Percentiles rank a stretch among this genome's conserved stretches.
Conservation (phyloP, 129 eudicot genomes). For the Deinandra increscens region DNA sequence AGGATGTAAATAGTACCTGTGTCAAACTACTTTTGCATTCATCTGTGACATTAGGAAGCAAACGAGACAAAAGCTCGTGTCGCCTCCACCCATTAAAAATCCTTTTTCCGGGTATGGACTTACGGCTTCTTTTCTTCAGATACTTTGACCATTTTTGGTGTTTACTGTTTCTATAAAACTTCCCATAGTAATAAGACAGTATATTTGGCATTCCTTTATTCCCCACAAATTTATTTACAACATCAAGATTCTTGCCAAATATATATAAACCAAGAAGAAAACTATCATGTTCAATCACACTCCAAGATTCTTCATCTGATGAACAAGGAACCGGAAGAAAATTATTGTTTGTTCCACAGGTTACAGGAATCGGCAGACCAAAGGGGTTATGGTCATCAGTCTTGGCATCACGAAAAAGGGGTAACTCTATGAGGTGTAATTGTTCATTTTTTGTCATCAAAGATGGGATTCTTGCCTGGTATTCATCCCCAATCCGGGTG, state of each 20-base stretch:
- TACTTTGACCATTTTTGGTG: slow-evolving; percentile 46
- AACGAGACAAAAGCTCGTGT: slow-evolving; percentile 49
- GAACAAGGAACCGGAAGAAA: slow-evolving; percentile 40
- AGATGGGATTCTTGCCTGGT: slow-evolving; percentile 52
- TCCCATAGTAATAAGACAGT: slow-evolving; percentile 45
- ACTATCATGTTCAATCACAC: slow-evolving; percentile 44
- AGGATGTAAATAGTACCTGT: slow-evolving; percentile 28
- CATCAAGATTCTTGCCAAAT: slow-evolving; percentile 55
- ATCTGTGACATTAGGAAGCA: slow-evolving; percentile 39
- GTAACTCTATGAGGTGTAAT: not conserved
- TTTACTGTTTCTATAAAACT: slow-evolving; percentile 38
- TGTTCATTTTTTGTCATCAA: slow-evolving; percentile 17
- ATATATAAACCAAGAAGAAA: slow-evolving; percentile 55
- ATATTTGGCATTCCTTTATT: slow-evolving; percentile 41
- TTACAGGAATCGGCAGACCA: slow-evolving; percentile 43
- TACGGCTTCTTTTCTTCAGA: slow-evolving; percentile 40
- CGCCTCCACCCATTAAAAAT: slow-evolving; percentile 56
- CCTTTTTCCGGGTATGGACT: slow-evolving; percentile 44
- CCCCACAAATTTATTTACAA: slow-evolving; percentile 44
- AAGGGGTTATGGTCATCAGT: slow-evolving; percentile 13
- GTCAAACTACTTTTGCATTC: slow-evolving; percentile 43
- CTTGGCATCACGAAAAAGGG: not conserved
- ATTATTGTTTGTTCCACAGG: slow-evolving; percentile 13
- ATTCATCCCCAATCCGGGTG: slow-evolving; percentile 51
- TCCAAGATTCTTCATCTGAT: slow-evolving; percentile 40